phyloP scores from a whole-genome alignment of 805 yeast species.

The Ogataea haglerorum region DNA sequence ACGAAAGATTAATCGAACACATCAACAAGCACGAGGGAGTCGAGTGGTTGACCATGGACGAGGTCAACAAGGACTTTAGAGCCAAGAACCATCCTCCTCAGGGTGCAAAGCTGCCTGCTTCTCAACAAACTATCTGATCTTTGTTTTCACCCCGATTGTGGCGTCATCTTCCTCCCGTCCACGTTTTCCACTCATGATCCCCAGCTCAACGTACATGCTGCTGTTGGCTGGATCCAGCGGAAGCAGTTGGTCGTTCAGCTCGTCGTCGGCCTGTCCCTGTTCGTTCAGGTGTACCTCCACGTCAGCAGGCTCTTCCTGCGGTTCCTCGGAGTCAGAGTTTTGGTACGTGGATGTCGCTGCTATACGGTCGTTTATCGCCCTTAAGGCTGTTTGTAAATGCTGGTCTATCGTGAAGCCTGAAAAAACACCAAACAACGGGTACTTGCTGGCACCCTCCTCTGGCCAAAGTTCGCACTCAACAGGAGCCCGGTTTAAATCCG shows the following conservation, averaged over 20 bases:
- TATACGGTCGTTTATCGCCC: slow-evolving; percentile 24
- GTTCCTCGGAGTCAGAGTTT: slow-evolving; percentile 16
- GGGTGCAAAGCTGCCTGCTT: slow-evolving; percentile 31
- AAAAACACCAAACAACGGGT: slow-evolving; percentile 26
- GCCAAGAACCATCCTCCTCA: slow-evolving; percentile 25
- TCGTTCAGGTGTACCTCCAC: slow-evolving; percentile 22
- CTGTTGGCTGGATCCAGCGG: slow-evolving; percentile 17
- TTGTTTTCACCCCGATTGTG: slow-evolving; percentile 40
- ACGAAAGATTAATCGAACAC: slow-evolving; percentile 35
- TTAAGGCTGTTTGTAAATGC: slow-evolving; percentile 20
- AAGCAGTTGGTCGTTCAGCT: slow-evolving; percentile 19
- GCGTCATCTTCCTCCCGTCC: slow-evolving; percentile 41
- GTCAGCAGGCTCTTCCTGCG: slow-evolving; percentile 3
- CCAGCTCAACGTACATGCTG: slow-evolving; percentile 30
- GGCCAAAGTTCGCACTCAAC: slow-evolving; percentile 18
- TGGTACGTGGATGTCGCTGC: slow-evolving; percentile 14
- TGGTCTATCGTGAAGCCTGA: slow-evolving; percentile 12
- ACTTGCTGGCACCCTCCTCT: slow-evolving; percentile 2
- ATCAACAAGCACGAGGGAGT: slow-evolving; percentile 38
- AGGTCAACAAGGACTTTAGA: slow-evolving; percentile 33
- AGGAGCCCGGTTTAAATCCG: slow-evolving; percentile 6
- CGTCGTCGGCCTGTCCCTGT: slow-evolving; percentile 30
- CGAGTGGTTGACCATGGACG: slow-evolving; percentile 39
- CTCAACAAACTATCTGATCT: slow-evolving; percentile 20
- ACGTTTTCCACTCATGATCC: slow-evolving; percentile 36